Conservation (phyloP, 2,329 filamentous ascomycete species). For the Sordariomycetes sp. region DNA sequence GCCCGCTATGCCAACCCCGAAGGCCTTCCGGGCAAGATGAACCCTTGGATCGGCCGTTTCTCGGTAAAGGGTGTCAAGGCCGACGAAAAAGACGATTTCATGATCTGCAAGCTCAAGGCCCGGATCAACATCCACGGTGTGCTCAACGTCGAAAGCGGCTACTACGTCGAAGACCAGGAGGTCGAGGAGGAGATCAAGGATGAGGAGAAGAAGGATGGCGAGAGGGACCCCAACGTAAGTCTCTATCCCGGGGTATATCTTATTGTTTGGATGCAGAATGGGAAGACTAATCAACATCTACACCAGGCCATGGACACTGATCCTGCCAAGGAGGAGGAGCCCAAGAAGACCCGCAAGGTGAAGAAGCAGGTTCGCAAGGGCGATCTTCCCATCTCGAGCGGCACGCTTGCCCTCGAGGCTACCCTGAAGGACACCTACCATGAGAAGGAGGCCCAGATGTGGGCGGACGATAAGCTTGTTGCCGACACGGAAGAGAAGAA, state of each 20-base stretch:
- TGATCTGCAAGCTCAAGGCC: slow-evolving; percentile 99
- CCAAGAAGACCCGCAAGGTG: slow-evolving; percentile 89
- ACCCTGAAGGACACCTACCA: slow-evolving; percentile 49
- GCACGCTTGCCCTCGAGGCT: slow-evolving; percentile 67
- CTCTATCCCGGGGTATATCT: slow-evolving; percentile 1
- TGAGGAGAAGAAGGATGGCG: slow-evolving; percentile 38
- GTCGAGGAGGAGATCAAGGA: slow-evolving; percentile 85
- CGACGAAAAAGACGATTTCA: slow-evolving; percentile 88
- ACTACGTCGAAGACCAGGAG: slow-evolving; percentile 96
- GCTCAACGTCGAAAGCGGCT: slow-evolving; percentile 90
- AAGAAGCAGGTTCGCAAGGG: slow-evolving; percentile 99
- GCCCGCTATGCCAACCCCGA: slow-evolving; percentile 86
- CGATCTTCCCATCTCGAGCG: slow-evolving; percentile 76
- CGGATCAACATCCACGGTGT: slow-evolving; percentile 93
- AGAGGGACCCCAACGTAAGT: slow-evolving; percentile 66
- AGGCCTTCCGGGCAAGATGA: slow-evolving; percentile 72
- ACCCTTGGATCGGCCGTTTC: slow-evolving; percentile 94
- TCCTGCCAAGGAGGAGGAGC: slow-evolving; percentile 42
- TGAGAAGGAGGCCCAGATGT: slow-evolving; percentile 83
- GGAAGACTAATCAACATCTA: background rate
- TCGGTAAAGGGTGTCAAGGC: slow-evolving; percentile 96
- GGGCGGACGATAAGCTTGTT: slow-evolving; percentile 97
- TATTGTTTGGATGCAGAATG: background rate
- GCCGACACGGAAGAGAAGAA: slow-evolving; percentile 98
- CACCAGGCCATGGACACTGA: slow-evolving; percentile 76